These are phyloP conservation scores for Parsonsia alboflavescens DNA, from an alignment of 257 asterid genomes.

Conservation along the genomic window DNA sequence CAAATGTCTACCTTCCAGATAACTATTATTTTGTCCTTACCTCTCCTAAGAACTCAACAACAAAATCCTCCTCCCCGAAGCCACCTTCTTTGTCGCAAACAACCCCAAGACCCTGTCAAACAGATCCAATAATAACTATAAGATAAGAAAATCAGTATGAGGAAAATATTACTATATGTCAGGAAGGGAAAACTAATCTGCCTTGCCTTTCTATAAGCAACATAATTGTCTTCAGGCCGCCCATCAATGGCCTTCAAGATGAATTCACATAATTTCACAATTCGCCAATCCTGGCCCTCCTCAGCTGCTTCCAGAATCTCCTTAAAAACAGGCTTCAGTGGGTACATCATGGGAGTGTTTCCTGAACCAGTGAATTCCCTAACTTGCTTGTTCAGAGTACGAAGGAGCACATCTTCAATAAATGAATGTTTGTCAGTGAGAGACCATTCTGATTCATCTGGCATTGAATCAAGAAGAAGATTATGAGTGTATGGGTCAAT, in stretches of 20 bases:
- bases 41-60: slow-evolving; percentile 98
- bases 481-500: slow-evolving; percentile 95
- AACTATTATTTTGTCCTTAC: slow-evolving; percentile 30
- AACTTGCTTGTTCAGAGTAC: slow-evolving; percentile 76
- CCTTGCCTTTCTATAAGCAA: slow-evolving; percentile 91
- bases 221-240: slow-evolving; percentile 90
- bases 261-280: slow-evolving; percentile 58
- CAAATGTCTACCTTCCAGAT: not conserved
- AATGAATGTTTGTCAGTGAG: slow-evolving; percentile 74
- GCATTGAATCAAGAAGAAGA: slow-evolving; percentile 99
- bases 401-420: slow-evolving; percentile 88
- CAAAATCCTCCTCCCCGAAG: slow-evolving; percentile 85
- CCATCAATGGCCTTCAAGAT: slow-evolving; percentile 73
- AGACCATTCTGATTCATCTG: slow-evolving; percentile 87
- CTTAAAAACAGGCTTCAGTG: slow-evolving; percentile 75
- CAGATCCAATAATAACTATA: slow-evolving; percentile 15
- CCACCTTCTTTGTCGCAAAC: slow-evolving; percentile 97
- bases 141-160: slow-evolving; percentile 1
- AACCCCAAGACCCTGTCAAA: slow-evolving; percentile 93
- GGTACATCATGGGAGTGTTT: slow-evolving; percentile 85
- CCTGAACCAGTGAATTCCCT: slow-evolving; percentile 84
- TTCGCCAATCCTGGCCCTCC: slow-evolving; percentile 55
- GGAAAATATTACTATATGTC: not conserved
- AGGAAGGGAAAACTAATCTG: slow-evolving; percentile 1
- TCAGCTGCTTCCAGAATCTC: slow-evolving; percentile 62